These are phyloP conservation scores for Ceratocystis variospora DNA, from an alignment of 2,329 filamentous ascomycete genomes.

Conservation along the genomic window DNA sequence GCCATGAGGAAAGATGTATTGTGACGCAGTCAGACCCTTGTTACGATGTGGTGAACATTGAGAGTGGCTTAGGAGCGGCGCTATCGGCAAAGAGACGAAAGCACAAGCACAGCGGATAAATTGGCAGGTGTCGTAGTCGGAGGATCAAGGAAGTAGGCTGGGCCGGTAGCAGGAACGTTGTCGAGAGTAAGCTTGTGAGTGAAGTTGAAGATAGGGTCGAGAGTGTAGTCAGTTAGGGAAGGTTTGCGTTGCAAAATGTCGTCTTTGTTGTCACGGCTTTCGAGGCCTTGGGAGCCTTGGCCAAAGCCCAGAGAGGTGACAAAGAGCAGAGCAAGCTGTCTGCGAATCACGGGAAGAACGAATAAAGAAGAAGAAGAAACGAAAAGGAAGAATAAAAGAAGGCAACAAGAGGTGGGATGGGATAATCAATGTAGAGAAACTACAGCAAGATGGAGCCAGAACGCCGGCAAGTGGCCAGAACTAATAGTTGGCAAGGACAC, in stretches of 20 bases:
- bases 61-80: background rate
- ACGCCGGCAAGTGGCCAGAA: constrained; percentile 14
- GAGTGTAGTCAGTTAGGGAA: background rate
- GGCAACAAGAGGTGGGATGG: background rate
- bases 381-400: background rate
- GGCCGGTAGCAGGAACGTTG: background rate
- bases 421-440: background rate
- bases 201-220: background rate
- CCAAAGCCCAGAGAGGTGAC: background rate
- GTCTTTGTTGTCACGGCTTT: background rate
- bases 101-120: background rate
- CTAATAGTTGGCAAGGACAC: constrained; percentile 12
- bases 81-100: constrained; percentile 10
- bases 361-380: background rate
- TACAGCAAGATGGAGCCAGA: constrained; percentile 4
- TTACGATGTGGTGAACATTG: constrained; percentile 12
- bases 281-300: background rate
- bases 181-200: too few species aligned
- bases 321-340: background rate
- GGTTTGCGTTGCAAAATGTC: background rate
- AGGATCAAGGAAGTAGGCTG: background rate
- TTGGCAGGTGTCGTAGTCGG: background rate
- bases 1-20: constrained; percentile 11
- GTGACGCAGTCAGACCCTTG: constrained; percentile 10
- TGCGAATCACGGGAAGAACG: background rate